Evolutionary conservation across 169 alveolate genomes (phyloP).

Genomic region (Hepatocystis sp.): DNA sequence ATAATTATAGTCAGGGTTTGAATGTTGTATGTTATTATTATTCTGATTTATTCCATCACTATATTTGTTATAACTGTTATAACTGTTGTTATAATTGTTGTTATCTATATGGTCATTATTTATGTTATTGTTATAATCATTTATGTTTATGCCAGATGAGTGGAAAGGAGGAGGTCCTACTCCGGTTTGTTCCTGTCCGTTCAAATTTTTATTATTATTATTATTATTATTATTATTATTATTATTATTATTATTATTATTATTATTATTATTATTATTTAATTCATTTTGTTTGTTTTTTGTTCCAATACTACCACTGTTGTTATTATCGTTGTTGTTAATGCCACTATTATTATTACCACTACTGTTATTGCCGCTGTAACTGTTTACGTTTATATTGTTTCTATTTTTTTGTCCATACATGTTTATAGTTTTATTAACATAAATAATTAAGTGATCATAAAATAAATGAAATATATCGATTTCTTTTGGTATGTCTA

Average conservation of each 20-base stretch:
- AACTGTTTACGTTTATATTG: too few relatives aligned
- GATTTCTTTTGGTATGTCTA: conserved; percentile 34
- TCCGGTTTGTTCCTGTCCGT: too few relatives aligned
- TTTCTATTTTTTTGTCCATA: conserved; percentile 2
- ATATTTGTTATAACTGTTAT: too few relatives aligned
- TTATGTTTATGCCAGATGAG: too few relatives aligned
- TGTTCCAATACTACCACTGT: not conserved
- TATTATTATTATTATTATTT: not conserved
- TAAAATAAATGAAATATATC: conserved; percentile 59
- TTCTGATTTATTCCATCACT: too few relatives aligned
- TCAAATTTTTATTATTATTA: not conserved
- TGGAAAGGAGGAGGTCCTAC: too few relatives aligned
- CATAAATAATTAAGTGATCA: conserved; percentile 43
- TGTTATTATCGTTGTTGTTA: not conserved
- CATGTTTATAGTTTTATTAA: conserved; percentile 17
- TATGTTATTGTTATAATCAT: too few relatives aligned
- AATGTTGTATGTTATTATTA: too few relatives aligned
- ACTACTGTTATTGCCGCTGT: too few relatives aligned
- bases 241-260: not conserved
- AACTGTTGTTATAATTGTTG: not conserved
- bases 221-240: not conserved
- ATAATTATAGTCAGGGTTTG: not conserved
- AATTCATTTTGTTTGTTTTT: not conserved
- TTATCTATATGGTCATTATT: not conserved
- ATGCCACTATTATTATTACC: not conserved